These are phyloP conservation scores for Albophoma yamanashiensis DNA, from an alignment of 2,329 filamentous ascomycete species.

Conservation along the genomic window DNA sequence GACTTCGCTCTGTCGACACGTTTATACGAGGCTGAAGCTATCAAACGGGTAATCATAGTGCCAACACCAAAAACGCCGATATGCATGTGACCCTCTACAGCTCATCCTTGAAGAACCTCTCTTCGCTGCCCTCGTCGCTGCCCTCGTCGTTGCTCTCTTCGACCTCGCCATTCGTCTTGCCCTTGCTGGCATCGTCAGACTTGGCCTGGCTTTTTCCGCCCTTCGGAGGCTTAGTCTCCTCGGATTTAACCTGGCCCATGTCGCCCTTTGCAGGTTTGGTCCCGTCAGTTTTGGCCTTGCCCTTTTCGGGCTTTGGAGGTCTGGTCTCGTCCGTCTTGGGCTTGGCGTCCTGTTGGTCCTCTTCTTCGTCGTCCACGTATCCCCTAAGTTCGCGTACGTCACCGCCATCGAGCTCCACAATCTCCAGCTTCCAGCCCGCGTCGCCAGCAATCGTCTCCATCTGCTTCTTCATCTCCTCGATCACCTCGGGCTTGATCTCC, in stretches of 20 bases:
- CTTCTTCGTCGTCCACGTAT: slow-evolving; percentile 49
- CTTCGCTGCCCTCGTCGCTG: slow-evolving; percentile 32
- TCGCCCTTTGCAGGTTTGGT: background rate
- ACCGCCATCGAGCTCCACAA: slow-evolving; percentile 53
- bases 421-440: slow-evolving; percentile 69
- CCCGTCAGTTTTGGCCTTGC: too few relatives aligned
- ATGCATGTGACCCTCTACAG: slow-evolving; percentile 20
- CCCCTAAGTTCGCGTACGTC: slow-evolving; percentile 55
- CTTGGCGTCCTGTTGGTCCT: background rate
- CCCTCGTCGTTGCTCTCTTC: background rate
- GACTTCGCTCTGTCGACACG: background rate
- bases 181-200: too few relatives aligned
- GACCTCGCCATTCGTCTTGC: background rate
- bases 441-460: slow-evolving; percentile 59
- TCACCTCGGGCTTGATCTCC: slow-evolving; percentile 52
- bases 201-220: background rate
- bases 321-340: background rate
- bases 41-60: background rate
- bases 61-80: background rate
- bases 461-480: slow-evolving; percentile 59
- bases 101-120: slow-evolving; percentile 43
- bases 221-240: too few relatives aligned
- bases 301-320: too few relatives aligned
- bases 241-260: background rate
- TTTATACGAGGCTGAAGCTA: background rate